Percentiles rank a stretch among this genome's conserved stretches.
These are phyloP conservation scores for Borovskyia barvae DNA, from an alignment of 208 protist species.

Conservation along the genomic window DNA sequence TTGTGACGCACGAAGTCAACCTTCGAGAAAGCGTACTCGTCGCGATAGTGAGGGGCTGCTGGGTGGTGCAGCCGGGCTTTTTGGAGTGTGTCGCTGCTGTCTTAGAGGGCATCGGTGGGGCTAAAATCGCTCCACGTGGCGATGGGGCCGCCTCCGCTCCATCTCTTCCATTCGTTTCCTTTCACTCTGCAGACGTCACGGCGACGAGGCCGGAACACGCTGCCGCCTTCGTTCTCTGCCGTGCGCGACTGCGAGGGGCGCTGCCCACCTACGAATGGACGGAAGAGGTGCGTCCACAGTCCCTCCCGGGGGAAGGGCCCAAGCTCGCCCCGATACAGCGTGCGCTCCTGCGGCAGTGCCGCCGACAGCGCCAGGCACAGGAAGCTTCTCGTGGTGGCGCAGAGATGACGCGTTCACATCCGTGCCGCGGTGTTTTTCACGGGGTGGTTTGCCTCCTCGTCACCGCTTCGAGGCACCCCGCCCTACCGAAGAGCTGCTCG, in stretches of 20 bases:
- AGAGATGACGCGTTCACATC: too few species aligned
- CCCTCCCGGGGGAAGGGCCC: neutral
- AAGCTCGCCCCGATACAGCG: neutral
- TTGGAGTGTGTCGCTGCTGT: slow-evolving; percentile 27
- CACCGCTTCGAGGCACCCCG: too few species aligned
- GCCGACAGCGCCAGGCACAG: slow-evolving; percentile 5
- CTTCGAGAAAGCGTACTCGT: slow-evolving; percentile 69
- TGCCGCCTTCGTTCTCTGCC: neutral
- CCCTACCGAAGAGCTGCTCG: too few species aligned
- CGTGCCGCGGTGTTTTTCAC: neutral
- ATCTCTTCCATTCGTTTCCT: too few species aligned
- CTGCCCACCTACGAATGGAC: slow-evolving; percentile 21
- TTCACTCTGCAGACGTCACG: too few species aligned
- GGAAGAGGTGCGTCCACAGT: neutral
- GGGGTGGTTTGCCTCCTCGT: neutral
- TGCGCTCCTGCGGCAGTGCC: slow-evolving; percentile 16
- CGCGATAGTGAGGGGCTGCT: slow-evolving; percentile 56
- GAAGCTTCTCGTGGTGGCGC: too few species aligned
- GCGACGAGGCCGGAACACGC: too few species aligned
- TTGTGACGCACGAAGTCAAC: slow-evolving; percentile 64
- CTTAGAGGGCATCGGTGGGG: slow-evolving; percentile 11
- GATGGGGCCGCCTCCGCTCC: too few species aligned
- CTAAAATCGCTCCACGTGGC: too few species aligned
- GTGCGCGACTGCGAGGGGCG: slow-evolving; percentile 10
- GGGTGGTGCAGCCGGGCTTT: slow-evolving; percentile 47